These are phyloP conservation scores for Neospora caninum DNA, from an alignment of 169 alveolate species.

Conservation along the genomic window DNA sequence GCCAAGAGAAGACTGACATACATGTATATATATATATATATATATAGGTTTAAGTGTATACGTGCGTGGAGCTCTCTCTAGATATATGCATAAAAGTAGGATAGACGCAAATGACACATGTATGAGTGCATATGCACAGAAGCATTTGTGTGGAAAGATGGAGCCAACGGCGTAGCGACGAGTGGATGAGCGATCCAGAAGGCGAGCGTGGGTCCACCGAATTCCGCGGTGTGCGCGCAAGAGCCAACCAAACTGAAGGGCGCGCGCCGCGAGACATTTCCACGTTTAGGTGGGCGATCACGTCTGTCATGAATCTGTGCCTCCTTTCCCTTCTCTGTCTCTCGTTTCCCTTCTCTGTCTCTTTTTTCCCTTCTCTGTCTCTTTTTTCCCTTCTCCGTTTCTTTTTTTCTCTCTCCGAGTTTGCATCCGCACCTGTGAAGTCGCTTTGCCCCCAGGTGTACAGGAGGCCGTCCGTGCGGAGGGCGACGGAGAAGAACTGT, in stretches of 20 bases:
- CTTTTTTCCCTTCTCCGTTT: not conserved
- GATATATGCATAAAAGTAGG: not conserved
- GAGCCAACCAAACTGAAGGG: no score
- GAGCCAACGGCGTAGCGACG: no score
- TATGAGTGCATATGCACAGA: no score
- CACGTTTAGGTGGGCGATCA: no score
- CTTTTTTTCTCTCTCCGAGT: not conserved
- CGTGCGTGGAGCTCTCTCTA: not conserved
- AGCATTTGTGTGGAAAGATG: no score
- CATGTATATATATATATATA: not conserved
- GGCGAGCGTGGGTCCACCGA: no score
- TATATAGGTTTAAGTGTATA: not conserved
- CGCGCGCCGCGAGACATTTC: no score
- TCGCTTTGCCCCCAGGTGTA: slow-evolving; percentile 58
- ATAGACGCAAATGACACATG: not conserved
- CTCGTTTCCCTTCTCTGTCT: not conserved
- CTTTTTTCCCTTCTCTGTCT: not conserved
- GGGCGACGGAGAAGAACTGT: slow-evolving; percentile 55
- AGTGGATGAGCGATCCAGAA: no score
- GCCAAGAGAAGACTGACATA: not conserved
- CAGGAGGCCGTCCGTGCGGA: slow-evolving; percentile 14
- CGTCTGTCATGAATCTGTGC: no score
- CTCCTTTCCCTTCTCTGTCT: not conserved
- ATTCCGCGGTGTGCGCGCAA: no score
- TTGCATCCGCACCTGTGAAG: slow-evolving; percentile 33